These are phyloP conservation scores for Lizanozyma gosingica DNA, from an alignment of 1,139 yeast genomes.

Conservation along the genomic window DNA sequence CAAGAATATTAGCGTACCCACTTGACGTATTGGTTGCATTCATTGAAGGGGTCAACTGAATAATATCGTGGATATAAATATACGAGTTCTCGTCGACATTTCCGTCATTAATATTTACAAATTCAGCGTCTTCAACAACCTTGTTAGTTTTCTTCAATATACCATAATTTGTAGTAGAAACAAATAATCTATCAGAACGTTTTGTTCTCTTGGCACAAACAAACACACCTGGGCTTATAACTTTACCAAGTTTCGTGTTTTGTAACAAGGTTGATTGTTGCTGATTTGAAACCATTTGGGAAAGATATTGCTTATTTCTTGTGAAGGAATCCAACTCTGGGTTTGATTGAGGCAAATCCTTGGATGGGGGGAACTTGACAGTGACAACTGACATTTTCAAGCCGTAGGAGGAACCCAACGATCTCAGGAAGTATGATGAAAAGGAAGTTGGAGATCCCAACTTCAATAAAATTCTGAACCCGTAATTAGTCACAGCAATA, in stretches of 20 bases:
- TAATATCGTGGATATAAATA: conserved; percentile 57
- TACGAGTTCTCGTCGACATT: conserved; percentile 15
- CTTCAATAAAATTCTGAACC: conserved; percentile 69
- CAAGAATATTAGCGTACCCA: conserved; percentile 77
- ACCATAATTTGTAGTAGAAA: conserved; percentile 79
- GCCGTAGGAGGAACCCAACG: conserved; percentile 13
- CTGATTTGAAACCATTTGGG: conserved; percentile 34
- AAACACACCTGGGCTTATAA: conserved; percentile 80
- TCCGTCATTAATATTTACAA: conserved; percentile 46
- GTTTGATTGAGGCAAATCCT: conserved; percentile 48
- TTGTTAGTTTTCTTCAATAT: conserved; percentile 61
- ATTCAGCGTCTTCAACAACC: conserved; percentile 76
- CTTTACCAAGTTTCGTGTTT: conserved; percentile 38
- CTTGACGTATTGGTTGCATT: conserved; percentile 64
- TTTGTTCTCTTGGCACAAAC: conserved; percentile 41
- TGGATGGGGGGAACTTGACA: conserved; percentile 72
- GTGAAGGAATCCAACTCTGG: conserved; percentile 39
- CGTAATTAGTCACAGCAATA: conserved; percentile 79
- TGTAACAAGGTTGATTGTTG: conserved; percentile 38
- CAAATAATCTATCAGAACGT: conserved; percentile 48
- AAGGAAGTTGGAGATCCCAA: conserved; percentile 26
- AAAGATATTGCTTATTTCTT: conserved; percentile 32
- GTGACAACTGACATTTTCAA: conserved; percentile 34
- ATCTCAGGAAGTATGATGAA: conserved; percentile 19
- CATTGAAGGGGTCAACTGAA: conserved; percentile 60